phyloP scores from a whole-genome alignment of 192 early-diverging fungal genomes.

The Backusella tarrabulga region DNA sequence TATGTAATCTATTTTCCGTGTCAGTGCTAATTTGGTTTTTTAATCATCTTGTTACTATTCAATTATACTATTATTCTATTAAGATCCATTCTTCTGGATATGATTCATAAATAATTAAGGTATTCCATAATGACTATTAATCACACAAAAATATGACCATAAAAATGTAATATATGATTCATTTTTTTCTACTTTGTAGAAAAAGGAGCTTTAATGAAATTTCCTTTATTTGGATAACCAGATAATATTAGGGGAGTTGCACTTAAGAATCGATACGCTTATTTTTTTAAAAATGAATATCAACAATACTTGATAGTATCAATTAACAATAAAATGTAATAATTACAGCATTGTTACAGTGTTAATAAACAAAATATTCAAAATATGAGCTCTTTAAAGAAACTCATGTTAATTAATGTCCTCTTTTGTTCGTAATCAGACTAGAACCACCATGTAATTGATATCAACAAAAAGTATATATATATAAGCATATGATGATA shows the following conservation, averaged over 20 bases:
- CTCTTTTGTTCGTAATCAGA: neutral
- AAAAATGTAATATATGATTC: neutral
- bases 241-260: neutral
- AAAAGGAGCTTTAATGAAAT: slow-evolving; percentile 1
- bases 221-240: neutral
- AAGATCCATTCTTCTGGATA: neutral
- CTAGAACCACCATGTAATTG: neutral
- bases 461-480: neutral
- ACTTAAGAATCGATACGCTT: neutral
- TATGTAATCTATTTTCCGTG: neutral
- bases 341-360: neutral
- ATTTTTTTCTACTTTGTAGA: neutral
- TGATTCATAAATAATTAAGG: neutral
- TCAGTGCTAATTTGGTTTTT: neutral
- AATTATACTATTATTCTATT: neutral
- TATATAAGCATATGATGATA: neutral
- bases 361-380: neutral
- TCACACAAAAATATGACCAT: neutral
- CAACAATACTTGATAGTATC: neutral
- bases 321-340: neutral
- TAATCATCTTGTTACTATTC: neutral
- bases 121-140: neutral
- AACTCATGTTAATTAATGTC: neutral
- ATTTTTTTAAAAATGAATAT: neutral
- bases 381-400: neutral